These are phyloP conservation scores for Begonia masoniana DNA, from an alignment of 306 rosid genomes.

Conservation along the genomic window DNA sequence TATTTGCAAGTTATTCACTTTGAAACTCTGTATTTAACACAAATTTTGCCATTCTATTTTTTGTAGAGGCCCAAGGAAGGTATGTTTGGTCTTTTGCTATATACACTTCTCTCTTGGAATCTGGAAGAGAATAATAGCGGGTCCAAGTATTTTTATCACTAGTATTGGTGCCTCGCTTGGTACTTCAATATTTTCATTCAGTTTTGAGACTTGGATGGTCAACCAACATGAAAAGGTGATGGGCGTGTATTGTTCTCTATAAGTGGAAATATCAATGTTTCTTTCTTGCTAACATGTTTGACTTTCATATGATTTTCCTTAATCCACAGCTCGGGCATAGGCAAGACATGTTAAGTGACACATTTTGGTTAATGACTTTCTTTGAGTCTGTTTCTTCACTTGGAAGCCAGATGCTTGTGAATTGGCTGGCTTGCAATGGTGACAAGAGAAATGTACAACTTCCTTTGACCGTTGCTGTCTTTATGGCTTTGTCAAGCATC, in stretches of 20 bases:
- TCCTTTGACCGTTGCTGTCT: constrained; percentile 39
- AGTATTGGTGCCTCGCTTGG: constrained; percentile 56
- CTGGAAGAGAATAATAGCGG: constrained; percentile 57
- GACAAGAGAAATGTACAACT: constrained; percentile 22
- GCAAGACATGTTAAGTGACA: constrained; percentile 66
- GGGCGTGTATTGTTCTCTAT: constrained; percentile 13
- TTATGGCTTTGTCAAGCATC: constrained; percentile 52
- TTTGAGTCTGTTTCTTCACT: constrained; percentile 68
- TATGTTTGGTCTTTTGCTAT: constrained; percentile 53
- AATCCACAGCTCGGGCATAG: constrained; percentile 72
- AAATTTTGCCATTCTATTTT: background rate
- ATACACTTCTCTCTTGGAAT: constrained; percentile 56
- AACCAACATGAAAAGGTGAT: constrained; percentile 74
- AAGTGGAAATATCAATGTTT: constrained; percentile 7
- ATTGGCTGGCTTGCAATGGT: constrained; percentile 57
- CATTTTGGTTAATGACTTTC: constrained; percentile 86
- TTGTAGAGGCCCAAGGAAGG: constrained; percentile 76
- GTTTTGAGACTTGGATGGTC: constrained; percentile 86
- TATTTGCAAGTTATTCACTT: no score
- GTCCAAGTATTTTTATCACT: constrained; percentile 47
- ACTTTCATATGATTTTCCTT: background rate
- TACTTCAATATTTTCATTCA: constrained; percentile 54
- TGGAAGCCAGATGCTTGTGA: constrained; percentile 79
- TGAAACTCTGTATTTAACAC: no score
- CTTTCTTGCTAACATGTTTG: constrained; percentile 5